These are phyloP conservation scores for Penicillium diatomitis DNA, from an alignment of 495 filamentous ascomycete species.

Conservation along the genomic window DNA sequence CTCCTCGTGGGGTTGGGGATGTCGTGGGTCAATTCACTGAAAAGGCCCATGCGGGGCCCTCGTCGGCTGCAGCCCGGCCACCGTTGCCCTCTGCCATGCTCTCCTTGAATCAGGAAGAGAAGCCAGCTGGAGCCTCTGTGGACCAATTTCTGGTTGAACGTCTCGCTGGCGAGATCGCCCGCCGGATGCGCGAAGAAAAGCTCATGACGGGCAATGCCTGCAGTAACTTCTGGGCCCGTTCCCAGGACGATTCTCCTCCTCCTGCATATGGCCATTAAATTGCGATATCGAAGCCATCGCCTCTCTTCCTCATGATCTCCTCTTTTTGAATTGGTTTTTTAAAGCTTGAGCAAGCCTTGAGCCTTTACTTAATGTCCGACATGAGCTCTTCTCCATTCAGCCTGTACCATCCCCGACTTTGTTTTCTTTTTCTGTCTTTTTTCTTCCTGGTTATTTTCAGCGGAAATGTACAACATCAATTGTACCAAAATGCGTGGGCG, in stretches of 20 bases:
- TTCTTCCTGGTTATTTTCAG: slow-evolving; percentile 12
- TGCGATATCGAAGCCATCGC: background rate
- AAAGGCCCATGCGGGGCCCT: slow-evolving; percentile 26
- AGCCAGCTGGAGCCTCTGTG: slow-evolving; percentile 46
- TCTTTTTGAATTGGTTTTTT: slow-evolving; percentile 5
- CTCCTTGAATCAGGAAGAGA: slow-evolving; percentile 25
- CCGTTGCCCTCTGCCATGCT: slow-evolving; percentile 30
- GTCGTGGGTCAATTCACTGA: slow-evolving; percentile 6
- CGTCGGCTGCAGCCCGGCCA: slow-evolving; percentile 14
- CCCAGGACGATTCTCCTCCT: slow-evolving; percentile 34
- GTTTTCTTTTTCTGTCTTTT: slow-evolving; percentile 7
- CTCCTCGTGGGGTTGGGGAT: slow-evolving; percentile 26
- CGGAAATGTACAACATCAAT: slow-evolving; percentile 15
- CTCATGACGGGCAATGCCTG: slow-evolving; percentile 24
- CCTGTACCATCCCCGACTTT: background rate
- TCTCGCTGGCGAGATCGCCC: slow-evolving; percentile 83
- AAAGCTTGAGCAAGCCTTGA: slow-evolving; percentile 18
- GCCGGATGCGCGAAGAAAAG: slow-evolving; percentile 71
- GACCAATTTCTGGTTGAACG: slow-evolving; percentile 86
- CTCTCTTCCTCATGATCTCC: slow-evolving; percentile 2
- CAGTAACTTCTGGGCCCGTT: slow-evolving; percentile 32
- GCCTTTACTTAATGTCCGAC: slow-evolving; percentile 22
- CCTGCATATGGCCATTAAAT: slow-evolving; percentile 39
- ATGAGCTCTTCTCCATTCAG: slow-evolving; percentile 21
- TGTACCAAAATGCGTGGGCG: too few species aligned